These are phyloP conservation scores for Pontederia paniculata DNA, from an alignment of 176 grass and related monocot species.

Conservation along the genomic window DNA sequence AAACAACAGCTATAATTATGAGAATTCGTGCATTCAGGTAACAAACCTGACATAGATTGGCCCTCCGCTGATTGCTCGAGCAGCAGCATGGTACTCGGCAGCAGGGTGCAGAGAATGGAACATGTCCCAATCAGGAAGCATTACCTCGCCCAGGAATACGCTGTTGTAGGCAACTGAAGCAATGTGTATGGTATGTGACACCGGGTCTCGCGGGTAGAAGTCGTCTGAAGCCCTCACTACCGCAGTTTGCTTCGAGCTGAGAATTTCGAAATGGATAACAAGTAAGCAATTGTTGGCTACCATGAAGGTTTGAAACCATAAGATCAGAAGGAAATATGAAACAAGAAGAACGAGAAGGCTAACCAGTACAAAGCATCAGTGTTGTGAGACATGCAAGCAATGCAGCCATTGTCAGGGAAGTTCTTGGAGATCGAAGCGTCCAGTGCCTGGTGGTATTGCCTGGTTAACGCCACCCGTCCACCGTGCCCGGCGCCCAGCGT, in stretches of 20 bases:
- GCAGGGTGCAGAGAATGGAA: conserved; percentile 87
- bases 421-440: conserved; percentile 80
- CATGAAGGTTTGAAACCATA: background rate
- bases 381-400: conserved; percentile 98
- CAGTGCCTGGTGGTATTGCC: conserved; percentile 70
- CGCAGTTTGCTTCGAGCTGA: conserved; percentile 86
- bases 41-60: conserved; percentile 93
- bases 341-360: background rate
- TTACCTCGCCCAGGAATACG: conserved; percentile 90
- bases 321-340: background rate
- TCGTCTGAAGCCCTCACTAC: conserved; percentile 89
- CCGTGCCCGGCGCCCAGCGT: conserved; percentile 71
- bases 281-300: background rate
- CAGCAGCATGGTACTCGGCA: conserved; percentile 84
- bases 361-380: conserved; percentile 88
- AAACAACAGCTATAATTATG: background rate
- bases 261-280: background rate
- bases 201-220: conserved; percentile 71
- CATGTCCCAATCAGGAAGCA: conserved; percentile 99
- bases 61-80: conserved; percentile 78
- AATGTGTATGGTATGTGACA: conserved; percentile 93
- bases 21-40: background rate
- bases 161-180: conserved; percentile 89
- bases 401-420: conserved; percentile 84
- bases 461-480: conserved; percentile 62